phyloP scores from a whole-genome alignment of 495 filamentous ascomycete genomes.

The Thozetella sp. region DNA sequence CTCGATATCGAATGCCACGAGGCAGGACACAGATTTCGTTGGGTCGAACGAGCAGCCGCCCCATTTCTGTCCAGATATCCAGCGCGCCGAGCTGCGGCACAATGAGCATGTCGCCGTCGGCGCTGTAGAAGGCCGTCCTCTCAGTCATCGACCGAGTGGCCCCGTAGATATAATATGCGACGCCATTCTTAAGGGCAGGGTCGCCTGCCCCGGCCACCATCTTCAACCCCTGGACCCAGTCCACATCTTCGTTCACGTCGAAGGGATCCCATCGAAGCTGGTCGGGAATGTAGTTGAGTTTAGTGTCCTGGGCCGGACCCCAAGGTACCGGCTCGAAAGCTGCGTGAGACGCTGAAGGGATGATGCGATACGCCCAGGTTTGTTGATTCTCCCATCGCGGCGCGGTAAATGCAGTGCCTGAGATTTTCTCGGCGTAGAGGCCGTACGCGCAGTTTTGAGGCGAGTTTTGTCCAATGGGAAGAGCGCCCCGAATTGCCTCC shows the following conservation, averaged over 20 bases:
- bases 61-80: slow-evolving; percentile 80
- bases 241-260: slow-evolving; percentile 64
- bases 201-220: slow-evolving; percentile 83
- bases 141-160: slow-evolving; percentile 77
- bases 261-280: slow-evolving; percentile 94
- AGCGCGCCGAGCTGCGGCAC: slow-evolving; percentile 79
- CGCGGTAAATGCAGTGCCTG: slow-evolving; percentile 86
- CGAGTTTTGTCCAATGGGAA: slow-evolving; percentile 67
- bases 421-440: slow-evolving; percentile 85
- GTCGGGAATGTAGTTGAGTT: slow-evolving; percentile 79
- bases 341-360: slow-evolving; percentile 80
- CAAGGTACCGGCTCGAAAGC: slow-evolving; percentile 63
- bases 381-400: slow-evolving; percentile 88
- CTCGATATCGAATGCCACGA: slow-evolving; percentile 74
- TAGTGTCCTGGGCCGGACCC: slow-evolving; percentile 56
- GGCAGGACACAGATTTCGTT: slow-evolving; percentile 88
- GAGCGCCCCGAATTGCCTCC: slow-evolving; percentile 42
- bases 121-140: slow-evolving; percentile 72
- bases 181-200: slow-evolving; percentile 75
- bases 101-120: slow-evolving; percentile 82
- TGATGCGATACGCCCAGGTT: slow-evolving; percentile 89
- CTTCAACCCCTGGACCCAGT: slow-evolving; percentile 79
- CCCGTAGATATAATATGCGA: slow-evolving; percentile 87
- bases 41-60: slow-evolving; percentile 71
- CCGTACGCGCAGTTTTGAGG: slow-evolving; percentile 79